Evolutionary conservation across 345 rosid species (phyloP), one percentile per base, ranked within the genome.

Genomic region (Syzygium grande): DNA sequence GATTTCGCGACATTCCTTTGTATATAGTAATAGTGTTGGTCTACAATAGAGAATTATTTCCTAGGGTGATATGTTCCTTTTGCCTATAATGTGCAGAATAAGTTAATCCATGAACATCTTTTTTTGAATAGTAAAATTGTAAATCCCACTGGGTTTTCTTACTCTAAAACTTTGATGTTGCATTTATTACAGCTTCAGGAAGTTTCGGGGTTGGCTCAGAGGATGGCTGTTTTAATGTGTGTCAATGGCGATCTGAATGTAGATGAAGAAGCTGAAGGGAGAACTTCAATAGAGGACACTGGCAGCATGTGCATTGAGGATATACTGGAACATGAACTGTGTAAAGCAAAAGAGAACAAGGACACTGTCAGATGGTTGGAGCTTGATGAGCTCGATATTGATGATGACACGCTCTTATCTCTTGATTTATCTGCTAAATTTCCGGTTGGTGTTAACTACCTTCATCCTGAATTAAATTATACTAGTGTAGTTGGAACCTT

Each of bases 201-300:
- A 89, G 91, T 97, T 73, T 96, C 98, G 10, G 98, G 99, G n/a
- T 92, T 96, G 90, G 99, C 97, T 86, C 91, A 94, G 94, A 94
- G 99, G 92, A 96, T 97, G 99, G 98, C 94, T 89, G 89, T 98
- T 63, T 88, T 96, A 88, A 97, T 97, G 98, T 94, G 99, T 91
- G 94, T 97, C 49, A 96, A 94, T 87, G 85, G 86, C 68, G 94
- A 92, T 88, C 58, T 89, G 27, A 87, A 90, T 52, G 86, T 88
- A 1, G 90, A 88, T 88, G 89, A 34, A 23, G 95, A 93, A 85
- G 95, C 88, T 88, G 85, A 85, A 9, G 84, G 88, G 52, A 91
- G 84, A 86, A 90, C 53, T 88, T 88, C 65, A 0, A 51, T 52
- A 21, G 90, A 89, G 51, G 87, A 87, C 51, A 63, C 79, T 79